Evolutionary conservation across 805 yeast species (phyloP).

Genomic region (Candida oleophila): DNA sequence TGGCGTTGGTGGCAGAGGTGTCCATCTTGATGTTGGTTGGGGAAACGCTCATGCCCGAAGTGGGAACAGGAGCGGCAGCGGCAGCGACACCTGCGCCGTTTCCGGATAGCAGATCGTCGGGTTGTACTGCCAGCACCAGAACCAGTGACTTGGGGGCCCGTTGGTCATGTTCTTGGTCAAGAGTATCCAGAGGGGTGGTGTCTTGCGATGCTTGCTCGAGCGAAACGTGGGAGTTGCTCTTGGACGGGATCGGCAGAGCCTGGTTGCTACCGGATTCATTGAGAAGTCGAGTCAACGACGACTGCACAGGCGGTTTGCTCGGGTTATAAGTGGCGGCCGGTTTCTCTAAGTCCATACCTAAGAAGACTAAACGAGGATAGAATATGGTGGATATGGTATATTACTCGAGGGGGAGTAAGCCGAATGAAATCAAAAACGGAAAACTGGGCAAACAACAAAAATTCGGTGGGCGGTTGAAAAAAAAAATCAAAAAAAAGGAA

Average conservation of each 20-base stretch:
- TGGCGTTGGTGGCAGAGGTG: constrained; percentile 1
- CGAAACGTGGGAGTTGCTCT: constrained; percentile 5
- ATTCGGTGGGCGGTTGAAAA: background rate
- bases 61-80: constrained; percentile 3
- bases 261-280: constrained; percentile 2
- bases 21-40: constrained; percentile 4
- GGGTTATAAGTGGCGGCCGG: constrained; percentile 7
- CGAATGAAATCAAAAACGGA: background rate
- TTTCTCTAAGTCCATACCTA: constrained; percentile 13
- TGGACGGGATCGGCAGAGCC: constrained; percentile 4
- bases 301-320: constrained; percentile 4
- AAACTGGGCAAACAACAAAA: background rate
- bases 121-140: background rate
- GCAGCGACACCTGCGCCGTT: too few relatives aligned
- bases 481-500: background rate
- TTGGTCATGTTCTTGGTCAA: background rate
- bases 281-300: constrained; percentile 6
- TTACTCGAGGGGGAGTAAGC: background rate
- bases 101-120: background rate
- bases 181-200: constrained; percentile 1
- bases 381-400: constrained; percentile 1
- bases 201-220: constrained; percentile 2
- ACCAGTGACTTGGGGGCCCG: background rate
- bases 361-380: background rate
- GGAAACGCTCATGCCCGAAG: background rate